These are phyloP conservation scores for Periconia sp. DNA, from an alignment of 2,329 filamentous ascomycete species.

Conservation along the genomic window DNA sequence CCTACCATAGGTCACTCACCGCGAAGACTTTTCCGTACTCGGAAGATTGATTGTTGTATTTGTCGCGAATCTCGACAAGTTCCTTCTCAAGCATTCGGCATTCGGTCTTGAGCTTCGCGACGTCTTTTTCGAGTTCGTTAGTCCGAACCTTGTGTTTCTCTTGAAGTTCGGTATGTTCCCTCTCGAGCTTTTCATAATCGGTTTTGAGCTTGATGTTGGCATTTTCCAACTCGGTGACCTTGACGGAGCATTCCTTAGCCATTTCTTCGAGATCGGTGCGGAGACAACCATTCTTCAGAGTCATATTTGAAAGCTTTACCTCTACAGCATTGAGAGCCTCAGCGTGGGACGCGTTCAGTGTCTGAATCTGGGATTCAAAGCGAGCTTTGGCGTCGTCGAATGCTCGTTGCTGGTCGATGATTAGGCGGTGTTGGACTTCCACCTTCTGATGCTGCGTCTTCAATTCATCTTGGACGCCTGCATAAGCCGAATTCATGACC, in stretches of 20 bases:
- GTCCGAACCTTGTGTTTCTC: slow-evolving; percentile 14
- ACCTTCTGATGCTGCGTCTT: slow-evolving; percentile 31
- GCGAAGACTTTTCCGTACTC: slow-evolving; percentile 22
- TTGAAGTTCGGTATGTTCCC: slow-evolving; percentile 13
- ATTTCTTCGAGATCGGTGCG: slow-evolving; percentile 25
- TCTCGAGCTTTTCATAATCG: neutral
- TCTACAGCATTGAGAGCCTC: slow-evolving; percentile 18
- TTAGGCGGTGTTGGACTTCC: slow-evolving; percentile 27
- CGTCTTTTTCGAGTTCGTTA: slow-evolving; percentile 4
- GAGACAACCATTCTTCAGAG: slow-evolving; percentile 31
- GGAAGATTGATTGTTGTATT: slow-evolving; percentile 21
- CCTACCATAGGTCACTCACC: slow-evolving; percentile 12
- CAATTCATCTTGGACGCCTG: slow-evolving; percentile 25
- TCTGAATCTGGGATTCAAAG: slow-evolving; percentile 20
- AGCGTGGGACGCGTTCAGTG: neutral
- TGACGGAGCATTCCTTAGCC: slow-evolving; percentile 2
- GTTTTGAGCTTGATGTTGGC: too few species aligned
- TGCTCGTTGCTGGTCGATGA: slow-evolving; percentile 15
- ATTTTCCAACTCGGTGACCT: too few species aligned
- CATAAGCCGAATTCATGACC: slow-evolving; percentile 25
- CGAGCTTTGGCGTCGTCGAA: slow-evolving; percentile 25
- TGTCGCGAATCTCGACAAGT: slow-evolving; percentile 16
- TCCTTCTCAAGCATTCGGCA: slow-evolving; percentile 21
- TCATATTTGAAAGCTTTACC: slow-evolving; percentile 29
- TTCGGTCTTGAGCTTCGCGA: slow-evolving; percentile 14